Evolutionary conservation across 352 stramenopile species (phyloP).

Genomic region (Plasmopara viticola): DNA sequence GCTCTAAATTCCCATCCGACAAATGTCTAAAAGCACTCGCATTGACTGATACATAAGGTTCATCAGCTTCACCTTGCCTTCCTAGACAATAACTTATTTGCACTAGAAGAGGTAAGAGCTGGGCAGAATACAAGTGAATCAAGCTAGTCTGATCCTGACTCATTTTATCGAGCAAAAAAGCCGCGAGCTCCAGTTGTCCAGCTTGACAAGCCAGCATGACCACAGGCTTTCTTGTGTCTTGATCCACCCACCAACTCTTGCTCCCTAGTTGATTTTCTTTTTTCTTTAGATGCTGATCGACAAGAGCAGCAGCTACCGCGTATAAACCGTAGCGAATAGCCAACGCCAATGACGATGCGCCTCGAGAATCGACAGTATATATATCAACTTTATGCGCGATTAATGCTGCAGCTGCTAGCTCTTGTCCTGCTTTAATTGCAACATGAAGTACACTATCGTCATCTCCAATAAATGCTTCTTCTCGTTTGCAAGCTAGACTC

Average conservation of each 20-base stretch:
- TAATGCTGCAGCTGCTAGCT: constrained; percentile 34
- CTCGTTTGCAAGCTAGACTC: constrained; percentile 15
- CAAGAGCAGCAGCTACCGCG: constrained; percentile 27
- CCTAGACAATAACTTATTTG: constrained; percentile 41
- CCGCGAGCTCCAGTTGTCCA: constrained; percentile 50
- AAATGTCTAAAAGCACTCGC: constrained; percentile 8
- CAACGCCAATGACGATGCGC: constrained; percentile 36
- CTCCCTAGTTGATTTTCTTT: neutral
- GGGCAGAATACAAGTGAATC: constrained; percentile 22
- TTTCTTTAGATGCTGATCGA: constrained; percentile 22
- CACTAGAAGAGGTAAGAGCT: constrained; percentile 39
- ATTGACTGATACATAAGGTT: constrained; percentile 4
- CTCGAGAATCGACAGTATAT: constrained; percentile 31
- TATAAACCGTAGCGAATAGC: constrained; percentile 63
- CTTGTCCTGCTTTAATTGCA: constrained; percentile 48
- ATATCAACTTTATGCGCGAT: constrained; percentile 44
- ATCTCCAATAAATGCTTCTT: constrained; percentile 15
- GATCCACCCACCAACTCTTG: constrained; percentile 40
- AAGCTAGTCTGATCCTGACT: constrained; percentile 18
- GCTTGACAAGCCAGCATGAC: constrained; percentile 44
- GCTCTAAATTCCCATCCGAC: constrained; percentile 1
- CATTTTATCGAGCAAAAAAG: constrained; percentile 42
- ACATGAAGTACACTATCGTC: constrained; percentile 48
- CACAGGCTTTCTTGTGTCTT: constrained; percentile 38
- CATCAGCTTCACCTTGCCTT: constrained; percentile 9